Percentiles rank a stretch among this genome's conserved stretches.
phyloP scores from a whole-genome alignment of 495 filamentous ascomycete genomes.

The Penicillium silybi region DNA sequence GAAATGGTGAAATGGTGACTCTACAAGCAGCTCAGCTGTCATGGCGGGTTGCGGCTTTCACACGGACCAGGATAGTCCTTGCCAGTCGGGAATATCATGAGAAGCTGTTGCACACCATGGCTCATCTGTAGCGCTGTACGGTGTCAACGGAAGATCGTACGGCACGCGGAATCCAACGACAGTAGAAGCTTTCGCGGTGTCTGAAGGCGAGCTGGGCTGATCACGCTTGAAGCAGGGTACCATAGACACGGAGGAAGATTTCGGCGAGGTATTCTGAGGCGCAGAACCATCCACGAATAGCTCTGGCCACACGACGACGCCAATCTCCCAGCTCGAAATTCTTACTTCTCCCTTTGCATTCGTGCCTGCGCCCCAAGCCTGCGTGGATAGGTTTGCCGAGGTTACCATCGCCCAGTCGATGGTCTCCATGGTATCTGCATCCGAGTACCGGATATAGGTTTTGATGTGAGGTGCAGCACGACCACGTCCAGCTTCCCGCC shows the following conservation, averaged over 20 bases:
- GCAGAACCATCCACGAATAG: slow-evolving; percentile 46
- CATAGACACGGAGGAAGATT: slow-evolving; percentile 49
- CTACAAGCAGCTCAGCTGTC: neutral
- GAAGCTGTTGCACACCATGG: slow-evolving; percentile 75
- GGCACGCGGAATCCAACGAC: slow-evolving; percentile 72
- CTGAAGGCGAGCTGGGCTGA: slow-evolving; percentile 27
- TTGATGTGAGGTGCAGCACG: slow-evolving; percentile 90
- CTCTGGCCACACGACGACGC: slow-evolving; percentile 79
- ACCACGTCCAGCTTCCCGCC: slow-evolving; percentile 56
- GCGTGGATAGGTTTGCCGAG: slow-evolving; percentile 82
- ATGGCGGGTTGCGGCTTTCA: slow-evolving; percentile 1
- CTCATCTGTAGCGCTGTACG: slow-evolving; percentile 57
- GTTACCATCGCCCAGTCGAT: slow-evolving; percentile 88
- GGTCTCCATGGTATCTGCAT: slow-evolving; percentile 31
- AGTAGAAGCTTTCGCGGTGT: slow-evolving; percentile 1
- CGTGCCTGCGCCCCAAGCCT: slow-evolving; percentile 75
- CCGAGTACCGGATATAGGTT: slow-evolving; percentile 73
- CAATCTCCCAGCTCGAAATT: slow-evolving; percentile 80
- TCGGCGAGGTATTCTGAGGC: neutral
- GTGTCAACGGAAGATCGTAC: slow-evolving; percentile 72
- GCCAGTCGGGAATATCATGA: slow-evolving; percentile 65
- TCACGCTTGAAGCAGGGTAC: slow-evolving; percentile 64
- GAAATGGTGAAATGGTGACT: neutral
- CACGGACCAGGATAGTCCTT: slow-evolving; percentile 52
- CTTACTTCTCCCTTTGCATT: slow-evolving; percentile 55